Conservation (phyloP, 371 early-diverging fungal genomes). For the Chytridium lagenaria region DNA sequence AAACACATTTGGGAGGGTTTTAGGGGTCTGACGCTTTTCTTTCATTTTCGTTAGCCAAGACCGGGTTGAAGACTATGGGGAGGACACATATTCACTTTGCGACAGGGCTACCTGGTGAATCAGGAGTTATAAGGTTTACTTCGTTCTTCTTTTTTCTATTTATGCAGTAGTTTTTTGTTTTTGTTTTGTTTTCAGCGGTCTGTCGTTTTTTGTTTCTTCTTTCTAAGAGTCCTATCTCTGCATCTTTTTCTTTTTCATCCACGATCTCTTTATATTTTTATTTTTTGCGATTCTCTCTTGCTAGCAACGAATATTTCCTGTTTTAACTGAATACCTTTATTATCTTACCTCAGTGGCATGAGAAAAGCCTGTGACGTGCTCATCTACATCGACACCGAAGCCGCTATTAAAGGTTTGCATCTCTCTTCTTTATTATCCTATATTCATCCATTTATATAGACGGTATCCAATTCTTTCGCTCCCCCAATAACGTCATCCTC, state of each 20-base stretch:
- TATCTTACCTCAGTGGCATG: slow-evolving; percentile 65
- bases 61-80: slow-evolving; percentile 76
- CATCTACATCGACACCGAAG: slow-evolving; percentile 74
- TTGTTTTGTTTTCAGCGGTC: slow-evolving; percentile 5
- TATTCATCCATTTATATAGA: slow-evolving; percentile 45
- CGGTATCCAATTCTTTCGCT: slow-evolving; percentile 75
- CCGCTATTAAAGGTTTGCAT: slow-evolving; percentile 65
- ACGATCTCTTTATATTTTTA: too few species aligned
- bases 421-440: background rate
- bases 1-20: too few species aligned
- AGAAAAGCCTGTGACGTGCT: slow-evolving; percentile 66
- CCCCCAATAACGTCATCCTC: slow-evolving; percentile 81
- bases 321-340: too few species aligned
- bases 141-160: slow-evolving; percentile 8
- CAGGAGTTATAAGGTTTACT: slow-evolving; percentile 69
- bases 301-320: too few species aligned
- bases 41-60: too few species aligned
- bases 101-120: slow-evolving; percentile 68
- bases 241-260: background rate
- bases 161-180: background rate
- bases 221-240: too few species aligned
- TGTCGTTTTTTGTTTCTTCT: background rate
- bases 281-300: too few species aligned
- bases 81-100: slow-evolving; percentile 92
- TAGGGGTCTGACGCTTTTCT: too few species aligned